Evolutionary conservation across 2,329 filamentous ascomycete species (phyloP), one percentile per base, ranked within the genome.

Genomic region (Phyllosticta ampelicida): DNA sequence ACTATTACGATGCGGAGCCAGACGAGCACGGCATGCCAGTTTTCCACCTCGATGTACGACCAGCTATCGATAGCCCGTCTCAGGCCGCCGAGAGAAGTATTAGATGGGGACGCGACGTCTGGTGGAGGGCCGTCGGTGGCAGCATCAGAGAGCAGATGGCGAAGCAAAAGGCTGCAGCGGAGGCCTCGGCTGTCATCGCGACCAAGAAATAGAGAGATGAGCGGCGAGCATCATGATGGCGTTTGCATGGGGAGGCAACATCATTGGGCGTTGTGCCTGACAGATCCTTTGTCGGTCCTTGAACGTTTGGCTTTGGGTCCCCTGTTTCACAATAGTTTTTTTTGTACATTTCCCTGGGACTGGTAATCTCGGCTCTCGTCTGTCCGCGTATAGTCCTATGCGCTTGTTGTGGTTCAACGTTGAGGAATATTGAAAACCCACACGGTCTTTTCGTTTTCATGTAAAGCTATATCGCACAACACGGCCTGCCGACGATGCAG

Each of bases 31-130:
- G 91, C 29, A 90, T 96, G 70, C 92, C 94, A 2, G 90, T 97
- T 6, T 99, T 99, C 76, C 96, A 86, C 71, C 82, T 99, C 57
- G 94, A 99, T 69, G 94, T 99, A 19, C 82, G 94, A 62, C 94
- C 94, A 1, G 94, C 94, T 3, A 75, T 96, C 49, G 85, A 87
- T 71, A 89, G 89, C 0, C 90, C 90, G 2, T 86, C 82, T 1
- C 86, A 86, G 23, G 87, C 90, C 0, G 83, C 85, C 2, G 94
- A 97, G 77, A 81, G 94, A 55, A 74, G 90, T 61, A 83, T 96
- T 69, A 79, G 90, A 67, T 97, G 91, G 89, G 87, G 90, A 54
- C 90, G 89, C 9, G 92, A 97, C 73, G 81, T 95, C 9, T 99
- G 94, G 94, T 96, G 89, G 85, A 85, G 82, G 64, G 90, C 90